Percentiles rank a stretch among this genome's conserved stretches.
phyloP scores from a whole-genome alignment of 805 yeast genomes.

The Metschnikowia drakensbergensis region DNA sequence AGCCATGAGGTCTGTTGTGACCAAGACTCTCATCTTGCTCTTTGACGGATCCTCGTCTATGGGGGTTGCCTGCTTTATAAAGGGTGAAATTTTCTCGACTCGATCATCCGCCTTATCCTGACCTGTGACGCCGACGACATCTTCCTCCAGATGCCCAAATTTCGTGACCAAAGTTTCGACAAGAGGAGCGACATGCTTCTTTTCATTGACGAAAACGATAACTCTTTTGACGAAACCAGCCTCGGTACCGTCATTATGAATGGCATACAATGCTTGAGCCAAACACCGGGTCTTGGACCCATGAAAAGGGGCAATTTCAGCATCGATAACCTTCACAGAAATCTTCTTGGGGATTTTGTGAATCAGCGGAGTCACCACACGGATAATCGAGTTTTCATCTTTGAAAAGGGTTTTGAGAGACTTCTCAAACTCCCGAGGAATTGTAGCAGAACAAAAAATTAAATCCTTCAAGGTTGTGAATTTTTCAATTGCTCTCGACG shows the following conservation, averaged over 20 bases:
- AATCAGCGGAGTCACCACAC: conserved; percentile 73
- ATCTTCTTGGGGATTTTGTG: conserved; percentile 81
- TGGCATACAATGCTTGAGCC: conserved; percentile 85
- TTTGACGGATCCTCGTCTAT: conserved; percentile 29
- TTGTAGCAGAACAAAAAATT: conserved; percentile 85
- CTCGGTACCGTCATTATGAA: conserved; percentile 80
- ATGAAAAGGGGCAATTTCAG: conserved; percentile 71
- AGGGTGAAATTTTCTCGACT: conserved; percentile 50
- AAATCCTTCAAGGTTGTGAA: conserved; percentile 54
- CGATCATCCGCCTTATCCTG: conserved; percentile 61
- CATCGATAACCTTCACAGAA: conserved; percentile 71
- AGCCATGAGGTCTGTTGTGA: conserved; percentile 85
- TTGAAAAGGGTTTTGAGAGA: conserved; percentile 62
- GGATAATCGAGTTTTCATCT: conserved; percentile 41
- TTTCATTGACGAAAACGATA: conserved; percentile 79
- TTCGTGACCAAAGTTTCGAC: conserved; percentile 48
- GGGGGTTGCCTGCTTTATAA: conserved; percentile 56
- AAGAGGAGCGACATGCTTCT: conserved; percentile 56
- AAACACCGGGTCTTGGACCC: conserved; percentile 81
- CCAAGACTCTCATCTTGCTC: conserved; percentile 57
- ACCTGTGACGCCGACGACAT: conserved; percentile 65
- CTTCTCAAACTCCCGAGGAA: conserved; percentile 71
- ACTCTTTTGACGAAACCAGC: conserved; percentile 71
- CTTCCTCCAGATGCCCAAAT: conserved; percentile 35
- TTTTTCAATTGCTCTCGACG: conserved; percentile 53